These are phyloP conservation scores for Neonectria magnoliae DNA, from an alignment of 2,329 filamentous ascomycete genomes.

Conservation along the genomic window DNA sequence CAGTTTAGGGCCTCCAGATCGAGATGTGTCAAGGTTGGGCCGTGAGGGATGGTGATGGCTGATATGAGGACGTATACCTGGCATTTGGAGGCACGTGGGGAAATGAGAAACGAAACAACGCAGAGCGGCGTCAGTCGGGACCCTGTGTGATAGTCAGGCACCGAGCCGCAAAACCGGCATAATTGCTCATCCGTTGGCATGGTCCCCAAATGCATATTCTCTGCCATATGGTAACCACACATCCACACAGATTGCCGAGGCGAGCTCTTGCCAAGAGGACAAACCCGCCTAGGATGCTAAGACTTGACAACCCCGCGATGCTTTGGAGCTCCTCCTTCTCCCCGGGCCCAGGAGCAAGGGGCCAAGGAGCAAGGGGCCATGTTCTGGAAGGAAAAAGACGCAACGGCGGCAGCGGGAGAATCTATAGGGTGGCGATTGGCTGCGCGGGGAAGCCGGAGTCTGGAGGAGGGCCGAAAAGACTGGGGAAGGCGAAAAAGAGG, in stretches of 20 bases:
- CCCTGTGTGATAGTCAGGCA: constrained; percentile 28
- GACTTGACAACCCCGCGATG: constrained; percentile 11
- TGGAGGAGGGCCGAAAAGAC: constrained; percentile 25
- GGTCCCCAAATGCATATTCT: background rate
- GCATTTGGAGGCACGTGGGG: constrained; percentile 2
- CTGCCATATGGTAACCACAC: constrained; percentile 26
- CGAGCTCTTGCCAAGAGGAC: constrained; percentile 10
- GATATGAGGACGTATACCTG: constrained; percentile 17
- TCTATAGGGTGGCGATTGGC: constrained; percentile 29
- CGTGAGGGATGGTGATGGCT: constrained; percentile 21
- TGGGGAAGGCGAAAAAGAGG: constrained; percentile 32
- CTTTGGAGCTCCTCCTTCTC: constrained; percentile 6
- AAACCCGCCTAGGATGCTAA: constrained; percentile 1
- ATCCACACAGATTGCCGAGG: constrained; percentile 22
- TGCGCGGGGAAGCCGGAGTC: constrained; percentile 14
- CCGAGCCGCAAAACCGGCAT: constrained; percentile 3
- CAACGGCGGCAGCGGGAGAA: constrained; percentile 19
- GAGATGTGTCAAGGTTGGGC: constrained; percentile 23
- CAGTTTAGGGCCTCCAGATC: constrained; percentile 28
- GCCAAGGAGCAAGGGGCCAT: constrained; percentile 6
- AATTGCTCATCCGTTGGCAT: background rate
- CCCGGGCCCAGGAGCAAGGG: constrained; percentile 1
- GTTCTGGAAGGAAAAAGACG: constrained; percentile 30
- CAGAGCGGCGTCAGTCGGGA: constrained; percentile 12
- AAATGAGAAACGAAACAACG: constrained; percentile 10